A percentile compares a stretch with the other conserved stretches of the same genome.
Conservation (phyloP, 2,329 filamentous ascomycete species). For the Phialophora verrucosa region DNA sequence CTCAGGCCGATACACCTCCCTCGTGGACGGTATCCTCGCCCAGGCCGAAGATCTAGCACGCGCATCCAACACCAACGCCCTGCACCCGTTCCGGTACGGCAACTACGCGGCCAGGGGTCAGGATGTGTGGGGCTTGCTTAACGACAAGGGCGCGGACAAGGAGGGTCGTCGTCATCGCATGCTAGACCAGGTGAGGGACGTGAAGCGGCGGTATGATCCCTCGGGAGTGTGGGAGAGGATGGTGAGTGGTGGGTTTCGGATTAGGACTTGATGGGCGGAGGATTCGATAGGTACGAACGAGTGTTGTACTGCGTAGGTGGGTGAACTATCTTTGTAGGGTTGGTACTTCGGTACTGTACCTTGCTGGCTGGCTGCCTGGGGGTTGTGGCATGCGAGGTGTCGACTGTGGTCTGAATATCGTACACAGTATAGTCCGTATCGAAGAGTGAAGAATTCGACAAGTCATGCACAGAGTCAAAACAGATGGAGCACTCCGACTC, state of each 20-base stretch:
- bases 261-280: neutral
- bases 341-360: too few species aligned
- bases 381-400: too few species aligned
- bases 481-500: neutral
- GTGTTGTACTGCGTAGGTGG: too few species aligned
- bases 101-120: neutral
- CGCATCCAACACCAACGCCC: neutral
- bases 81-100: neutral
- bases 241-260: neutral
- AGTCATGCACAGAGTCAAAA: too few species aligned
- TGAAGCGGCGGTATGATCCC: neutral
- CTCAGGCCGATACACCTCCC: neutral
- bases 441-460: neutral
- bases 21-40: neutral
- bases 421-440: too few species aligned
- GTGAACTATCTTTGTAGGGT: too few species aligned
- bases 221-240: neutral
- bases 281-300: too few species aligned
- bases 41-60: neutral
- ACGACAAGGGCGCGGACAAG: neutral
- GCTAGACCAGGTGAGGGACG: neutral
- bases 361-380: too few species aligned
- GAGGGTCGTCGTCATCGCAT: neutral
- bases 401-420: too few species aligned
- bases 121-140: conserved; percentile 2